phyloP scores from a whole-genome alignment of 169 alveolate species.

The Pseudocohnilembus persalinus region DNA sequence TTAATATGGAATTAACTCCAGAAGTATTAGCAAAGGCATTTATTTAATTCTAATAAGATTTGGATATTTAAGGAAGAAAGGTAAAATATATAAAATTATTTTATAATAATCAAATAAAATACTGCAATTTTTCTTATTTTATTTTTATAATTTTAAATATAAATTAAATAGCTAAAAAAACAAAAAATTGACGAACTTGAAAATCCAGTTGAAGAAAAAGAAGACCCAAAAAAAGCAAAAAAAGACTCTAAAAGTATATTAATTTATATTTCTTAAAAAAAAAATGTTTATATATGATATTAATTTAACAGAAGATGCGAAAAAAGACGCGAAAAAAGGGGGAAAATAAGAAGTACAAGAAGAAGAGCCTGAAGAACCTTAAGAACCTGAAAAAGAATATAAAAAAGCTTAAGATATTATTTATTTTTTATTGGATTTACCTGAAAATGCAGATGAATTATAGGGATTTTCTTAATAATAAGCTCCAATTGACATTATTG shows the following conservation, averaged over 20 bases:
- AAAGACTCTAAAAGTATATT: conserved; percentile 12
- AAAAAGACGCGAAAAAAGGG: conserved; percentile 39
- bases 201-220: conserved; percentile 4
- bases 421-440: conserved; percentile 29
- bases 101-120: conserved; percentile 4
- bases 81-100: neutral
- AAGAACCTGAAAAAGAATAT: conserved; percentile 44
- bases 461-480: neutral
- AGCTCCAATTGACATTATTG: conserved; percentile 24
- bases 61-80: conserved; percentile 31
- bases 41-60: conserved; percentile 22
- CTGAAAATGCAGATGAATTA: conserved; percentile 12
- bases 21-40: conserved; percentile 39
- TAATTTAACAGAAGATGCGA: conserved; percentile 12
- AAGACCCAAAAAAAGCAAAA: conserved; percentile 17
- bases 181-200: conserved; percentile 12
- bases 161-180: conserved; percentile 8
- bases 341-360: conserved; percentile 29
- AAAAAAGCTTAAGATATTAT: conserved; percentile 33
- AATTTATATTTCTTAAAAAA: neutral
- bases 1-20: conserved; percentile 40
- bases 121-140: neutral
- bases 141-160: neutral
- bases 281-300: neutral
- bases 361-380: conserved; percentile 23